A percentile compares a stretch with the other conserved stretches of the same genome.
phyloP scores from a whole-genome alignment of 2,329 filamentous ascomycete genomes.

The Aschersonia sp. region DNA sequence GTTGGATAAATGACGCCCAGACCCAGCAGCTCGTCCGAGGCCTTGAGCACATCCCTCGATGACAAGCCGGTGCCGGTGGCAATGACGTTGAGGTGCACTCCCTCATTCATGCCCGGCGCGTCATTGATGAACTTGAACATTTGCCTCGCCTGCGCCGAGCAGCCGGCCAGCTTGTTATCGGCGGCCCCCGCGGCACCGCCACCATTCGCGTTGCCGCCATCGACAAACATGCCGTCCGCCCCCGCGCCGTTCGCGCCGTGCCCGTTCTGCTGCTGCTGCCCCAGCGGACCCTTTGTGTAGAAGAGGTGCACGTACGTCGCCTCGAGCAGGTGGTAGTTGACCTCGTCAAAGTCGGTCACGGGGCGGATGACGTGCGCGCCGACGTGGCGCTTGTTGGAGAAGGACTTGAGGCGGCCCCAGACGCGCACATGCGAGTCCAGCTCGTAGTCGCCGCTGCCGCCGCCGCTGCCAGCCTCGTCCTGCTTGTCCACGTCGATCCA shows the following conservation, averaged over 20 bases:
- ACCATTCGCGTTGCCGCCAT: slow-evolving; percentile 26
- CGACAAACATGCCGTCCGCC: slow-evolving; percentile 39
- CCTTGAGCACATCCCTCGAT: slow-evolving; percentile 54
- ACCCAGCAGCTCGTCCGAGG: slow-evolving; percentile 65
- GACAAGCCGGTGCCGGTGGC: slow-evolving; percentile 50
- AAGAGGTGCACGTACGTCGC: slow-evolving; percentile 77
- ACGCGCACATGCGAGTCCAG: slow-evolving; percentile 73
- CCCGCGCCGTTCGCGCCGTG: slow-evolving; percentile 17
- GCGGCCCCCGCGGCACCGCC: too few relatives aligned
- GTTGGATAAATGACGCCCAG: slow-evolving; percentile 77
- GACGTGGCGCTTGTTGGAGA: slow-evolving; percentile 72
- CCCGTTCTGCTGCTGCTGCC: slow-evolving; percentile 22
- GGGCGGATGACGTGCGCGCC: slow-evolving; percentile 68
- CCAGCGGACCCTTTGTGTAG: slow-evolving; percentile 55
- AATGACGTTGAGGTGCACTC: slow-evolving; percentile 68
- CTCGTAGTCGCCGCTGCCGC: slow-evolving; percentile 32
- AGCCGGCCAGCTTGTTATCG: slow-evolving; percentile 24
- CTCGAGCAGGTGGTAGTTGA: slow-evolving; percentile 85
- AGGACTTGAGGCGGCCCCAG: slow-evolving; percentile 70
- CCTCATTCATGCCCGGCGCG: slow-evolving; percentile 61
- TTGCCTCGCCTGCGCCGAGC: slow-evolving; percentile 45
- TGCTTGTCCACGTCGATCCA: slow-evolving; percentile 57
- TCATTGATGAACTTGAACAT: slow-evolving; percentile 58
- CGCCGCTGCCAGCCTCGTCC: slow-evolving; percentile 12
- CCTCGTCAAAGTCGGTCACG: slow-evolving; percentile 76